phyloP scores from a whole-genome alignment of 1,139 yeast species.

The Taphrina deformans region DNA sequence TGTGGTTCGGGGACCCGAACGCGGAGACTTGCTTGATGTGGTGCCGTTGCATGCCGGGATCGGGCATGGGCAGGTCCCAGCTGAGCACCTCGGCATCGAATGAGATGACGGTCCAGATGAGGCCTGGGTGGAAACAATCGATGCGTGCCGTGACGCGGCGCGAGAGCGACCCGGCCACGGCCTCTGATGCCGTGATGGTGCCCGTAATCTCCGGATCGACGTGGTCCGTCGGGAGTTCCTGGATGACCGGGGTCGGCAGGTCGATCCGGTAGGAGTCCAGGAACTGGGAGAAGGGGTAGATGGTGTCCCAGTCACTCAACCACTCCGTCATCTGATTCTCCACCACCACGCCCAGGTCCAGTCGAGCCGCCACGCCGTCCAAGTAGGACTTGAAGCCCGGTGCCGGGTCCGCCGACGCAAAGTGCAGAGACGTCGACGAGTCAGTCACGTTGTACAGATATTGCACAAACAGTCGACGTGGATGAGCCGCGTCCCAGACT shows the following conservation, averaged over 20 bases:
- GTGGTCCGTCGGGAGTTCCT: slow-evolving; percentile 17
- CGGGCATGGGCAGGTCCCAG: slow-evolving; percentile 31
- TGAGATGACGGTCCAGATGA: slow-evolving; percentile 34
- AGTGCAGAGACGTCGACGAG: slow-evolving; percentile 29
- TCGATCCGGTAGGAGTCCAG: slow-evolving; percentile 32
- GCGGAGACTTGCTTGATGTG: slow-evolving; percentile 34
- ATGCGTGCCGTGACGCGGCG: slow-evolving; percentile 3
- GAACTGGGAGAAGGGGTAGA: slow-evolving; percentile 35
- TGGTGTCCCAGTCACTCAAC: slow-evolving; percentile 35
- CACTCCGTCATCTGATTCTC: slow-evolving; percentile 28
- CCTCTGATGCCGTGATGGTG: background rate
- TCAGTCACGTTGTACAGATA: slow-evolving; percentile 34
- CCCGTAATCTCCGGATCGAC: slow-evolving; percentile 20
- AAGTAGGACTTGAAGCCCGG: slow-evolving; percentile 26
- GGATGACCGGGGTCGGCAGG: slow-evolving; percentile 19
- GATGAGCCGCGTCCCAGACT: slow-evolving; percentile 34
- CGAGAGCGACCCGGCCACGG: background rate
- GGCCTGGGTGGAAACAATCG: slow-evolving; percentile 29
- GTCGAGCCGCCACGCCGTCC: slow-evolving; percentile 11
- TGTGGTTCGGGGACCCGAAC: slow-evolving; percentile 4
- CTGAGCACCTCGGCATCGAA: slow-evolving; percentile 33
- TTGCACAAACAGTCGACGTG: slow-evolving; percentile 33
- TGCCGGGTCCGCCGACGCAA: slow-evolving; percentile 34
- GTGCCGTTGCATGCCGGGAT: slow-evolving; percentile 21
- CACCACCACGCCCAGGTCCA: slow-evolving; percentile 23